Evolutionary conservation across 768 basidiomycete species (phyloP).

Genomic region (Amyloporia xantha): DNA sequence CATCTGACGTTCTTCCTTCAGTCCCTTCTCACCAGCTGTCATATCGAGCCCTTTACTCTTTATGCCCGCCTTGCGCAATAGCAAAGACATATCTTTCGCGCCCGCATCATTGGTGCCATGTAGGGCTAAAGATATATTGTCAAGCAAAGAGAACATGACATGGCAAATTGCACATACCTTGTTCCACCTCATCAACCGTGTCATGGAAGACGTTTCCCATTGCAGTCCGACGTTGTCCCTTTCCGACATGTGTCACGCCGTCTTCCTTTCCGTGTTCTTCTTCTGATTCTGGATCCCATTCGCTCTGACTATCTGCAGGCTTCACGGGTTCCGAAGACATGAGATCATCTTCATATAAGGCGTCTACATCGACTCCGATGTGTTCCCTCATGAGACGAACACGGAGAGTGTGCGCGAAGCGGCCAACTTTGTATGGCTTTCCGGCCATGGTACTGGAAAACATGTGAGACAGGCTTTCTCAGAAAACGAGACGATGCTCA

Average conservation of each 20-base stretch:
- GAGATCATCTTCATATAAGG: conserved; percentile 69
- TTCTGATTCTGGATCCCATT: conserved; percentile 72
- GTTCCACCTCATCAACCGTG: conserved; percentile 33
- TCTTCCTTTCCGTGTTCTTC: conserved; percentile 43
- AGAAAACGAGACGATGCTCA: conserved; percentile 25
- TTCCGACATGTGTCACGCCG: conserved; percentile 27
- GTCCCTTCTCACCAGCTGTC: conserved; percentile 33
- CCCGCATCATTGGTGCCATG: conserved; percentile 34
- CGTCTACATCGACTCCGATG: conserved; percentile 90
- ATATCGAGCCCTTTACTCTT: conserved; percentile 33
- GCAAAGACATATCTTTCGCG: conserved; percentile 29
- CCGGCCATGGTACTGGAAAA: conserved; percentile 81
- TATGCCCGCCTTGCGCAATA: conserved; percentile 37
- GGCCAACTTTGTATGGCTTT: conserved; percentile 89
- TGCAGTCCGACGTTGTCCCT: conserved; percentile 16
- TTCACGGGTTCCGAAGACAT: conserved; percentile 47
- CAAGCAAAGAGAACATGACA: too few relatives aligned
- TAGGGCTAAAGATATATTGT: conserved; percentile 38
- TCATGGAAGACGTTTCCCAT: conserved; percentile 26
- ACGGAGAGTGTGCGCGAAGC: conserved; percentile 92
- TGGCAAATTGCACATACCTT: conserved; percentile 52
- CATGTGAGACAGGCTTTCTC: background rate
- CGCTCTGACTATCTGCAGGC: conserved; percentile 43
- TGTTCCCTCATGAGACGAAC: conserved; percentile 96
- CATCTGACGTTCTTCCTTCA: conserved; percentile 47